phyloP scores from a whole-genome alignment of 176 grass and related monocot species.

The Paspalum notatum region DNA sequence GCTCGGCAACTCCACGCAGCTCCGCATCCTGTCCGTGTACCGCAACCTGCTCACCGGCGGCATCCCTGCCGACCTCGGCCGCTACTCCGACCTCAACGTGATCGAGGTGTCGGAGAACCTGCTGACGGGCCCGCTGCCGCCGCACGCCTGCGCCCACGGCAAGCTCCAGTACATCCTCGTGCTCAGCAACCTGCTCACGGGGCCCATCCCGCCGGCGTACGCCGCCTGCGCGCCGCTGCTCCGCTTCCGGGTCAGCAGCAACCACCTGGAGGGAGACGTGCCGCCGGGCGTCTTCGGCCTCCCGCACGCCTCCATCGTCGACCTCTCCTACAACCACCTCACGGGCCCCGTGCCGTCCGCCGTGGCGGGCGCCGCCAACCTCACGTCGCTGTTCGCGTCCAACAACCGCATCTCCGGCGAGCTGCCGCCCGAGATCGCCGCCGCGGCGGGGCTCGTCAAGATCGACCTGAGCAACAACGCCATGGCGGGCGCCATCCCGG shows the following conservation, averaged over 20 bases:
- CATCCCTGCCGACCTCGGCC: slow-evolving; percentile 68
- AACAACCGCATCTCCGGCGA: slow-evolving; percentile 62
- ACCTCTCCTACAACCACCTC: slow-evolving; percentile 77
- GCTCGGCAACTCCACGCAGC: slow-evolving; percentile 79
- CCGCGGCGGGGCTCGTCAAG: slow-evolving; percentile 58
- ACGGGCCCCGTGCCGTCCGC: slow-evolving; percentile 52
- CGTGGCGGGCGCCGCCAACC: slow-evolving; percentile 59
- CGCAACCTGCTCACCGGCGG: slow-evolving; percentile 79
- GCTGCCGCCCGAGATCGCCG: slow-evolving; percentile 62
- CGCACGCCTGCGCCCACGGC: slow-evolving; percentile 49
- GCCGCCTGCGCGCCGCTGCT: slow-evolving; percentile 56
- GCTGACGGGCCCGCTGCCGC: slow-evolving; percentile 67
- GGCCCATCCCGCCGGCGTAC: slow-evolving; percentile 63
- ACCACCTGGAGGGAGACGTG: slow-evolving; percentile 63
- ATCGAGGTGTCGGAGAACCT: slow-evolving; percentile 92
- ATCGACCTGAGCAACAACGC: slow-evolving; percentile 83
- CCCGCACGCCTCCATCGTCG: slow-evolving; percentile 76
- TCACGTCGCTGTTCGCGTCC: slow-evolving; percentile 71
- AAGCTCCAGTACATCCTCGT: slow-evolving; percentile 83
- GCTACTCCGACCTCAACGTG: slow-evolving; percentile 63
- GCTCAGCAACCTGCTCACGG: slow-evolving; percentile 77
- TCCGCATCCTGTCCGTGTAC: slow-evolving; percentile 75
- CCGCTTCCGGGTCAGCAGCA: slow-evolving; percentile 79
- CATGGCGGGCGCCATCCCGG: slow-evolving; percentile 67
- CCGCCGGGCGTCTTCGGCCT: slow-evolving; percentile 71